phyloP scores from a whole-genome alignment of 345 rosid genomes.

The Eucalyptus cloeziana region DNA sequence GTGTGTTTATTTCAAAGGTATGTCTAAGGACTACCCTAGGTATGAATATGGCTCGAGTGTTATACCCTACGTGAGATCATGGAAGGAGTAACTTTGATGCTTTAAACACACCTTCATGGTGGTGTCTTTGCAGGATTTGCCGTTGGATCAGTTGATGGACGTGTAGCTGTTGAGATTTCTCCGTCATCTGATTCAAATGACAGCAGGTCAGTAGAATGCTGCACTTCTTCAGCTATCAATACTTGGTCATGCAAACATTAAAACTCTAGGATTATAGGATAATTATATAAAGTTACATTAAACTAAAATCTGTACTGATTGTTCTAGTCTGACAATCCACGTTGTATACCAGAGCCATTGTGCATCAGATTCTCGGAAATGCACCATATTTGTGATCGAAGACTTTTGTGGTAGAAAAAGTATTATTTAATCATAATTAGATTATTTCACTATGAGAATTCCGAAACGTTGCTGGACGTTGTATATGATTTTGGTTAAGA shows the following conservation, averaged over 20 bases:
- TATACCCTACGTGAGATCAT: background rate
- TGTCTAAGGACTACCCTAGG: background rate
- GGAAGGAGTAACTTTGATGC: background rate
- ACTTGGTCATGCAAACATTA: background rate
- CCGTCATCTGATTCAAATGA: constrained; percentile 21
- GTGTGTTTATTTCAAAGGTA: constrained; percentile 44
- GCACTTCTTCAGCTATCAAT: background rate
- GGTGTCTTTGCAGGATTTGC: constrained; percentile 55
- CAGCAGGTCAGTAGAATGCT: constrained; percentile 25
- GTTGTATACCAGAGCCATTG: background rate
- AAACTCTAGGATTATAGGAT: background rate
- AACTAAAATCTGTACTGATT: background rate
- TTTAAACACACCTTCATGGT: background rate
- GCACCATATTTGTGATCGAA: background rate
- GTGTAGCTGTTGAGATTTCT: constrained; percentile 52
- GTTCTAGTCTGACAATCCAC: background rate
- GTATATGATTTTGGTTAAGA: background rate
- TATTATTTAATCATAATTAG: background rate
- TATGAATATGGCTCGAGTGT: background rate
- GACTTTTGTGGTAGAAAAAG: background rate
- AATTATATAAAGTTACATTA: background rate
- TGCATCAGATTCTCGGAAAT: background rate
- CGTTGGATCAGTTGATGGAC: constrained; percentile 82
- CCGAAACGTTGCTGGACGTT: rapidly evolving
- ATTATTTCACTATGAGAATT: background rate